phyloP scores from a whole-genome alignment of 208 protist species.

The Herpetomonas tarakana region DNA sequence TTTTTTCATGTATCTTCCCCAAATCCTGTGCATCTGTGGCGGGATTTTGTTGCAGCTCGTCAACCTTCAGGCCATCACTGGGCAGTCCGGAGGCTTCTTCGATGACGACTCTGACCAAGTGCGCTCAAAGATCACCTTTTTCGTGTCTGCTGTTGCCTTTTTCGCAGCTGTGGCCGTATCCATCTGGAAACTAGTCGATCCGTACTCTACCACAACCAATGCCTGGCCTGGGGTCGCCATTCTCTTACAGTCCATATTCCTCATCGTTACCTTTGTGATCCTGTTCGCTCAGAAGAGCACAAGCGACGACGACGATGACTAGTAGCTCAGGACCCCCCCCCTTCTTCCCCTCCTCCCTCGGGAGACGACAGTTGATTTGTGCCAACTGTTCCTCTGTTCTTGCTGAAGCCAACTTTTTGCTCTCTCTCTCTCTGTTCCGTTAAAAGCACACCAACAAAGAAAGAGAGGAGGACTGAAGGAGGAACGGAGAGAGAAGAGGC shows the following conservation, averaged over 20 bases:
- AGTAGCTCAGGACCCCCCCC: not conserved
- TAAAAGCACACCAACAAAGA: too few relatives aligned
- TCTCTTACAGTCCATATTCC: conserved; percentile 35
- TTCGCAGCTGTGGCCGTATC: conserved; percentile 24
- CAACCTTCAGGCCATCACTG: conserved; percentile 29
- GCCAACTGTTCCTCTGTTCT: too few relatives aligned
- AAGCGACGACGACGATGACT: conserved; percentile 11
- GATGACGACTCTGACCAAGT: conserved; percentile 28
- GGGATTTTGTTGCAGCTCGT: conserved; percentile 49
- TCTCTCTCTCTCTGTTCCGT: too few relatives aligned
- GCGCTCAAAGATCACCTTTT: conserved; percentile 28
- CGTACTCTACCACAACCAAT: conserved; percentile 27
- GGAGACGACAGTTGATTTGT: too few relatives aligned
- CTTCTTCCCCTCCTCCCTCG: not conserved
- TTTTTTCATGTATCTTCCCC: conserved; percentile 71
- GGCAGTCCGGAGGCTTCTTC: conserved; percentile 13
- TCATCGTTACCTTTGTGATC: conserved; percentile 14
- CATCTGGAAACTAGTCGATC: conserved; percentile 25
- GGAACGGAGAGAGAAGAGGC: too few relatives aligned
- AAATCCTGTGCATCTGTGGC: conserved; percentile 37
- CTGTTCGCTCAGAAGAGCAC: conserved; percentile 18
- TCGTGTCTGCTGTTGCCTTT: conserved; percentile 10
- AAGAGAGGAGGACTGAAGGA: too few relatives aligned
- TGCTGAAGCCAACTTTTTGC: too few relatives aligned
- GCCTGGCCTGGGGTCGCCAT: conserved; percentile 52